Percentiles rank a stretch among this genome's conserved stretches.
Conservation (phyloP, 306 rosid species). For the Malus domestica region ASM211411v1 NC_041793.1:19971001-19971500, state of each 20-base stretch:
- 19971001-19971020: not conserved
- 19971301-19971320: not conserved
- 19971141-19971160: not conserved
- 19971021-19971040: not conserved
- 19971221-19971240: not conserved
- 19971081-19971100: not conserved
- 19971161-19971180: not conserved
- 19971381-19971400: conserved; percentile 15
- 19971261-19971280: not conserved
- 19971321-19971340: not conserved
- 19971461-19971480: conserved; percentile 50
- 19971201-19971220: not conserved
- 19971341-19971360: not conserved
- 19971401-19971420: conserved; percentile 73
- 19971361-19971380: conserved; percentile 6
- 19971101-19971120: not conserved
- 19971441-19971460: conserved; percentile 58
- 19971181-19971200: not conserved
- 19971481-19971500: conserved; percentile 64
- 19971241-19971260: not conserved
- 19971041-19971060: not conserved
- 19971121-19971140: not conserved
- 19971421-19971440: conserved; percentile 84
- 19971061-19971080: not conserved
- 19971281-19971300: not conserved